Evolutionary conservation across 208 protist genomes (phyloP), one percentile per base, ranked within the genome.

Genomic region (Leishmania braziliensis): DNA sequence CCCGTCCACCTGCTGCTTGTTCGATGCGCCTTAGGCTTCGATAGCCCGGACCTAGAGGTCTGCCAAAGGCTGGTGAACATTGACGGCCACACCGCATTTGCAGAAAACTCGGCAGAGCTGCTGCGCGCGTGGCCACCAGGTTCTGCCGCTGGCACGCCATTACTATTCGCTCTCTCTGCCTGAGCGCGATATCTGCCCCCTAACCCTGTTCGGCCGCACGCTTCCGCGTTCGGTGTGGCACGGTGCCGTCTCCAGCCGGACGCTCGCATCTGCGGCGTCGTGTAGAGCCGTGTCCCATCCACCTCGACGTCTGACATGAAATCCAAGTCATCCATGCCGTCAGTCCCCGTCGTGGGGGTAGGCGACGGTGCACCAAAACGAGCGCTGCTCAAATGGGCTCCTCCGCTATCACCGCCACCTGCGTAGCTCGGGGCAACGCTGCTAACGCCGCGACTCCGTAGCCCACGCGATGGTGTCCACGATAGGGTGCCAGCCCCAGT

Each of bases 281-380:
- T 51, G 76, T 72, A 50, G 63, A 79, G 77, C 4, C 82, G 77
- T 2, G 14, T 62, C 33, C 71, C 62, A 39, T 85, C 82, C 39
- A 80, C 39, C 63, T 85, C 82, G 50, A 85, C 82, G 50, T 85
- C 82, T 0, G 82, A 85, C 62, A 81, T 58, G 48, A 85, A 85
- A 9, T 85, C 82, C 4, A 46, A 54, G 53, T 85, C 82, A 16
- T 81, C 71, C 39, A 50, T 56, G 62, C 71, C 75, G 62, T 81
- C 76, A 43, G 54, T 26, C 14, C 51, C 54, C 50, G 50, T 56
- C 12, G 26, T 53, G 20, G 10, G 1, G 62, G 48, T 78, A 63
- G 43, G 33, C 14, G 26, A 62, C 78, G 53, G 39, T 46, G 53
- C 68, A 18, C 20, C 10, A 51, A 73, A 75, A 50, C 43, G 20